phyloP scores from a whole-genome alignment of 2,329 filamentous ascomycete genomes.

The Paraphaeosphaeria sporulosa region DNA sequence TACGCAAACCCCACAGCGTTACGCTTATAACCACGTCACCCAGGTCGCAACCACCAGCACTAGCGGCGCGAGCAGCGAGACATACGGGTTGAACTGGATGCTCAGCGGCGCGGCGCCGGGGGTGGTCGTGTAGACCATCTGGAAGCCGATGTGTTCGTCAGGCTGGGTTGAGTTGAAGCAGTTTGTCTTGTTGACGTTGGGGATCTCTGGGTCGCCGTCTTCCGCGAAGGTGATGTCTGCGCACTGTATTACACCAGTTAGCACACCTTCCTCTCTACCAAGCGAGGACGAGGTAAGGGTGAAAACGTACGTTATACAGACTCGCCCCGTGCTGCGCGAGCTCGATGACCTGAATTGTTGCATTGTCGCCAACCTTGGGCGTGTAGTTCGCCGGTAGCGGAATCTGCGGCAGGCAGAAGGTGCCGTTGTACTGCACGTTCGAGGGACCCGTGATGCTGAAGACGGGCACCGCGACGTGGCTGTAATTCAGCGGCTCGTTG shows the following conservation, averaged over 20 bases:
- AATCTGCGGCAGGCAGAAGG: conserved; percentile 88
- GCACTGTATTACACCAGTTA: conserved; percentile 75
- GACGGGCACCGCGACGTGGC: conserved; percentile 77
- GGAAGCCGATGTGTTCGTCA: conserved; percentile 67
- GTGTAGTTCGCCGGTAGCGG: conserved; percentile 76
- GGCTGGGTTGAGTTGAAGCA: conserved; percentile 80
- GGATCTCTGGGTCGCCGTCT: conserved; percentile 69
- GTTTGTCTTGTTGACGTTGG: conserved; percentile 78
- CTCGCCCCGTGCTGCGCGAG: conserved; percentile 82
- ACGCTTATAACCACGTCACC: conserved; percentile 34
- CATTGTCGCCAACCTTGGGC: conserved; percentile 82
- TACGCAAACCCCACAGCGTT: conserved; percentile 8
- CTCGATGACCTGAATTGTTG: conserved; percentile 89
- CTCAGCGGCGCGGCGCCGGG: conserved; percentile 39
- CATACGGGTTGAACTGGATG: conserved; percentile 34
- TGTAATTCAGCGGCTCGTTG: conserved; percentile 85
- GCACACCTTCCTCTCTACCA: not conserved
- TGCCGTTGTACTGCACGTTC: conserved; percentile 85
- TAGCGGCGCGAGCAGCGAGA: conserved; percentile 38
- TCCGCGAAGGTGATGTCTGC: conserved; percentile 93
- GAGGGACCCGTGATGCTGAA: conserved; percentile 85
- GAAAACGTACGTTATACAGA: conserved; percentile 73
- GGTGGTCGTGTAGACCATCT: conserved; percentile 72
- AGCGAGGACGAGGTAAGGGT: no score
- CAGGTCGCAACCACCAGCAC: conserved; percentile 37